A percentile compares a stretch with the other conserved stretches of the same genome.
Conservation (phyloP, 495 filamentous ascomycete genomes). For the Lasiosphaeria miniovina region DNA sequence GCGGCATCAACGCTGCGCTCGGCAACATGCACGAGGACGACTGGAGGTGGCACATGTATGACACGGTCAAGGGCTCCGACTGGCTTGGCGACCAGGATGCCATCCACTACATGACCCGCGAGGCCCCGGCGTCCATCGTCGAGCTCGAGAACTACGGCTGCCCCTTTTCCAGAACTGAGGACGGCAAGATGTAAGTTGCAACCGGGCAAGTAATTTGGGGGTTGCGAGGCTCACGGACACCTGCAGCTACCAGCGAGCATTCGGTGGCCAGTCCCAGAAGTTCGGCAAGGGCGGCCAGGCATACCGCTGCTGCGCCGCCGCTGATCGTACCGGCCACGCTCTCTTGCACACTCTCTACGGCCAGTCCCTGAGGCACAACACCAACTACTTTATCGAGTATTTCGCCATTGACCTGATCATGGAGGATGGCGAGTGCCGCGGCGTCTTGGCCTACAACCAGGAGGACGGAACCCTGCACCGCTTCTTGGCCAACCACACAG, state of each 20-base stretch:
- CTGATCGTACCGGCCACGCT: slow-evolving; percentile 93
- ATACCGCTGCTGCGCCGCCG: slow-evolving; percentile 92
- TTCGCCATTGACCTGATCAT: slow-evolving; percentile 95
- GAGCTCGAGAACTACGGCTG: slow-evolving; percentile 97
- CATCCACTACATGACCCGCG: slow-evolving; percentile 98
- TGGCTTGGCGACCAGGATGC: slow-evolving; percentile 99
- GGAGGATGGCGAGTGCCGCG: slow-evolving; percentile 93
- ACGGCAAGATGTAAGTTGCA: slow-evolving; percentile 74
- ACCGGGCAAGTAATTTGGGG: not conserved
- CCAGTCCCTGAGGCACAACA: slow-evolving; percentile 93
- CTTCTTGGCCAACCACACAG: slow-evolving; percentile 93
- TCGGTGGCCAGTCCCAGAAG: slow-evolving; percentile 94
- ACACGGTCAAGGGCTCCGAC: slow-evolving; percentile 97
- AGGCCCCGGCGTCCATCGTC: slow-evolving; percentile 86
- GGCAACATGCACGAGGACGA: slow-evolving; percentile 89
- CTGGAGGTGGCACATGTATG: slow-evolving; percentile 99
- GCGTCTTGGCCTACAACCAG: slow-evolving; percentile 95
- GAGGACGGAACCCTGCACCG: slow-evolving; percentile 96
- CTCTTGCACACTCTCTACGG: slow-evolving; percentile 97
- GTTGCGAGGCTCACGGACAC: slow-evolving; percentile 11
- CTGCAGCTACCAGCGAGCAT: slow-evolving; percentile 84
- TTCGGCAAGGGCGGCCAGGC: slow-evolving; percentile 95
- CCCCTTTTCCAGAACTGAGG: slow-evolving; percentile 95
- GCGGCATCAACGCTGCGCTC: slow-evolving; percentile 92
- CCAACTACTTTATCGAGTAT: slow-evolving; percentile 99